A percentile compares a stretch with the other conserved stretches of the same genome.
phyloP scores from a whole-genome alignment of 495 filamentous ascomycete species.

The Talaromyces liani region DNA sequence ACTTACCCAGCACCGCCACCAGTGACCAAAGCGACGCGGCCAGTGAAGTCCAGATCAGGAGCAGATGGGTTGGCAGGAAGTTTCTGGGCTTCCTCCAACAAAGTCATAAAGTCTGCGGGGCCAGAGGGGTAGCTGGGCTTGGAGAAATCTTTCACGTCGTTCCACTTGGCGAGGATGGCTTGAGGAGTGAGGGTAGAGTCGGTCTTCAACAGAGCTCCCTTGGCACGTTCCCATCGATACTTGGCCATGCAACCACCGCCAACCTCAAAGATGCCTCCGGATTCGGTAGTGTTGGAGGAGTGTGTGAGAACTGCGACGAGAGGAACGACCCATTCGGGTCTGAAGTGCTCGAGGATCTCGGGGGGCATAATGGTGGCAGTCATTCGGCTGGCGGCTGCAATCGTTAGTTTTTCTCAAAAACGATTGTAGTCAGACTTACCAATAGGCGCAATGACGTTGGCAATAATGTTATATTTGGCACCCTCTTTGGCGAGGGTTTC shows the following conservation, averaged over 20 bases:
- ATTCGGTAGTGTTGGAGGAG: constrained; percentile 78
- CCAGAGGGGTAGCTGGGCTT: constrained; percentile 76
- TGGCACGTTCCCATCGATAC: constrained; percentile 89
- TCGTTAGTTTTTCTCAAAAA: constrained; percentile 6
- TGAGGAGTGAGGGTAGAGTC: constrained; percentile 83
- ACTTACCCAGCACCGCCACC: constrained; percentile 77
- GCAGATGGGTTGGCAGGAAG: constrained; percentile 64
- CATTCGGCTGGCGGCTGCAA: constrained; percentile 81
- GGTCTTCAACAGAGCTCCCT: constrained; percentile 83
- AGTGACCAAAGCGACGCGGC: constrained; percentile 85
- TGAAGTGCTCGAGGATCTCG: constrained; percentile 79
- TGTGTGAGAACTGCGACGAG: constrained; percentile 86
- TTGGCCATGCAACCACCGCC: constrained; percentile 92
- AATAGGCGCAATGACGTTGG: constrained; percentile 94
- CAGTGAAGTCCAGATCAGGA: constrained; percentile 78
- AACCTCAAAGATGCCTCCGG: constrained; percentile 85
- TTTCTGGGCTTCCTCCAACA: constrained; percentile 82
- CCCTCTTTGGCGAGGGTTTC: constrained; percentile 98
- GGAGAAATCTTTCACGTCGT: constrained; percentile 80
- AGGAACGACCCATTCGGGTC: constrained; percentile 94
- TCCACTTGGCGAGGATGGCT: constrained; percentile 84
- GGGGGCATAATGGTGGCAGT: constrained; percentile 97
- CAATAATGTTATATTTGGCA: constrained; percentile 94
- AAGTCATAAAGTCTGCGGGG: constrained; percentile 79
- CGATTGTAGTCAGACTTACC: constrained; percentile 25